Evolutionary conservation across 257 asterid species (phyloP).

Genomic region (Jasminum sambac): DNA sequence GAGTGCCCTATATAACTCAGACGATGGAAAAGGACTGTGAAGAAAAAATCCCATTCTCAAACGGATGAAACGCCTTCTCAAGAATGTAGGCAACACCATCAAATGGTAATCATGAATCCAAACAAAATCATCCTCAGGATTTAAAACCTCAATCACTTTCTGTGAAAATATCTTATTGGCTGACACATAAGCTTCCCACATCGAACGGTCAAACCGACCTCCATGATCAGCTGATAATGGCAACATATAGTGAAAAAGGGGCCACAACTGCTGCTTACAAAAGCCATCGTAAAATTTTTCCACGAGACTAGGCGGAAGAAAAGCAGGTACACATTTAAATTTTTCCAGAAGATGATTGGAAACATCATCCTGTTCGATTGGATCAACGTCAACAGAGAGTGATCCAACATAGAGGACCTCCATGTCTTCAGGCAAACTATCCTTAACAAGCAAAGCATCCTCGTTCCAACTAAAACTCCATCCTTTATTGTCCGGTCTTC

Average conservation of each 20-base stretch:
- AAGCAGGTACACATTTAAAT: slow-evolving; percentile 73
- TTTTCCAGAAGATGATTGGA: slow-evolving; percentile 69
- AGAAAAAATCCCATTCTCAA: slow-evolving; percentile 93
- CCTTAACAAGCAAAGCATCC: slow-evolving; percentile 49
- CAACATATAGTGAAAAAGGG: slow-evolving; percentile 78
- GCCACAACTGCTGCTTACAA: slow-evolving; percentile 87
- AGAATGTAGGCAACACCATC: slow-evolving; percentile 87
- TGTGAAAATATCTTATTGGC: slow-evolving; percentile 80
- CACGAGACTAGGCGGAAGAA: slow-evolving; percentile 69
- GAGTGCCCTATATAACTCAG: slow-evolving; percentile 84
- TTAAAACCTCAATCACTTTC: slow-evolving; percentile 78
- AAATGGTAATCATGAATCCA: slow-evolving; percentile 92
- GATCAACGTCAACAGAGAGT: slow-evolving; percentile 53
- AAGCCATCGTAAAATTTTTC: slow-evolving; percentile 71
- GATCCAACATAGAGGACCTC: slow-evolving; percentile 54
- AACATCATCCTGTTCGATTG: slow-evolving; percentile 65
- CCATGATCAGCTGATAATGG: slow-evolving; percentile 85
- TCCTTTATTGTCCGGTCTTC: slow-evolving; percentile 76
- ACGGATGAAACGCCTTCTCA: slow-evolving; percentile 72
- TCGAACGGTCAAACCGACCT: slow-evolving; percentile 75
- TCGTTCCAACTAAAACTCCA: slow-evolving; percentile 65
- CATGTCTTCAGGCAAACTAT: slow-evolving; percentile 57
- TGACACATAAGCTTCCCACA: slow-evolving; percentile 85
- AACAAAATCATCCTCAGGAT: slow-evolving; percentile 88
- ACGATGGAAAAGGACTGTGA: slow-evolving; percentile 92